These are phyloP conservation scores for Colletotrichum plurivorum DNA, from an alignment of 2,329 filamentous ascomycete genomes.

Conservation along the genomic window DNA sequence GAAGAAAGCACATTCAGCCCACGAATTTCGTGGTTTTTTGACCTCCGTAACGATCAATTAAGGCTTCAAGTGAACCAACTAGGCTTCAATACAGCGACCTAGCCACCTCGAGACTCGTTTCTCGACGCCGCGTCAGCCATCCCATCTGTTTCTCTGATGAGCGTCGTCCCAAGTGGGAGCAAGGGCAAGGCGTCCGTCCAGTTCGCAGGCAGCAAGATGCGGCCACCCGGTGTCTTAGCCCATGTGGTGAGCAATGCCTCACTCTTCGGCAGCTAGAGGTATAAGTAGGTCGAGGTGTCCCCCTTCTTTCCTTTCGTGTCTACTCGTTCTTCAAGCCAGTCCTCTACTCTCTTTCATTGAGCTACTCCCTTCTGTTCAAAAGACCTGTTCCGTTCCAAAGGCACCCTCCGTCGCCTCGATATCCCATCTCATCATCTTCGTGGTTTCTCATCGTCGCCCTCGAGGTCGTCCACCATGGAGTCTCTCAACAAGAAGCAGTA, in stretches of 20 bases:
- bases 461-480: conserved; percentile 51
- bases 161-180: neutral
- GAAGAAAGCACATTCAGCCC: neutral
- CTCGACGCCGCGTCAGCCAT: neutral
- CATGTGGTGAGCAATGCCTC: neutral
- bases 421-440: neutral
- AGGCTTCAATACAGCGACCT: neutral
- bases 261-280: neutral
- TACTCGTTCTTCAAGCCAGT: neutral
- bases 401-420: neutral
- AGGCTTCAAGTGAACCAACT: neutral
- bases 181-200: neutral
- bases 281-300: neutral
- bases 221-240: neutral
- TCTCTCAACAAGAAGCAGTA: conserved; percentile 62
- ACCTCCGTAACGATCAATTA: neutral
- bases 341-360: neutral
- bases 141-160: neutral
- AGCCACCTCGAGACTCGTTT: neutral
- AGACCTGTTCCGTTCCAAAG: neutral
- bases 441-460: too few relatives aligned
- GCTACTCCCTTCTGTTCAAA: neutral
- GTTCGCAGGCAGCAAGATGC: neutral
- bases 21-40: neutral
- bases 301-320: neutral